phyloP scores from a whole-genome alignment of 306 rosid species.

The Spatholobus suberectus region DNA sequence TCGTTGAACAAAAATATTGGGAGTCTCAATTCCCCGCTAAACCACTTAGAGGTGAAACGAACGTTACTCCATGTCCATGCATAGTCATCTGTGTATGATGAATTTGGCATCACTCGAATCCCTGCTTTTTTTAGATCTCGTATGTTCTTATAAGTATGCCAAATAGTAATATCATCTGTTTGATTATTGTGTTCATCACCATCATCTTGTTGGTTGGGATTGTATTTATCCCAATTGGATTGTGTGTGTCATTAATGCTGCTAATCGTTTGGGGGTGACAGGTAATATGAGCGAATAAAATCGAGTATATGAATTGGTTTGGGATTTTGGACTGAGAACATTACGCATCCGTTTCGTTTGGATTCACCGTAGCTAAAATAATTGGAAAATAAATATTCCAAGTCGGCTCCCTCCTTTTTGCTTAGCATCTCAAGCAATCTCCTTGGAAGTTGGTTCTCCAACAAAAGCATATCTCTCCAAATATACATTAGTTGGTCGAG shows the following conservation, averaged over 20 bases:
- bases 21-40: constrained; percentile 7
- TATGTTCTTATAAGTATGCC: not conserved
- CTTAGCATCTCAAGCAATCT: not conserved
- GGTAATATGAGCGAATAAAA: fast-evolving
- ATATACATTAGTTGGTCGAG: not conserved
- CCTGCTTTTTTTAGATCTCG: constrained; percentile 4
- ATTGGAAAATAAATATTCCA: not conserved
- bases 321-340: not conserved
- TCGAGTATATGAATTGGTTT: not conserved
- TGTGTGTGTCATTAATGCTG: too few relatives aligned
- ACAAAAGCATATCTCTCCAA: not conserved
- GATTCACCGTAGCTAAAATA: fast-evolving
- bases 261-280: too few relatives aligned
- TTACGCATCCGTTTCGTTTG: not conserved
- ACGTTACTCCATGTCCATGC: not conserved
- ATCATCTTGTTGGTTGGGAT: not conserved
- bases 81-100: too few relatives aligned
- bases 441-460: constrained; percentile 26
- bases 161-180: not conserved
- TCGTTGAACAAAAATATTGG: not conserved
- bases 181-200: not conserved
- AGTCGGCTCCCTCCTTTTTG: not conserved
- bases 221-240: not conserved
- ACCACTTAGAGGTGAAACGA: not conserved
- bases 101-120: not conserved